Evolutionary conservation across 306 rosid genomes (phyloP), one percentile per base, ranked within the genome.

Genomic region (Vigna angularis): DNA sequence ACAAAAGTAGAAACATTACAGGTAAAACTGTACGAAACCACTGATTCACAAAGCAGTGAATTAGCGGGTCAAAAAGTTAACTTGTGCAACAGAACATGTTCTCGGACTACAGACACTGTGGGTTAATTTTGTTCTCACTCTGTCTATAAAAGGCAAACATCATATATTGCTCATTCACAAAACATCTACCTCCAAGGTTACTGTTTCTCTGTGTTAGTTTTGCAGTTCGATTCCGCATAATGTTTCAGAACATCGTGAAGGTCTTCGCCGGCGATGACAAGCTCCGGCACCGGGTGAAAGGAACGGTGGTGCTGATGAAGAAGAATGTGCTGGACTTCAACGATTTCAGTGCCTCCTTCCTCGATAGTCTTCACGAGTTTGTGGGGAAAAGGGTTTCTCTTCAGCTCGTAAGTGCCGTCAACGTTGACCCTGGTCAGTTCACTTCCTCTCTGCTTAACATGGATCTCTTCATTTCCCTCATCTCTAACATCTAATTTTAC

Each of bases 281-380:
- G 1, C 38, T 30, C 14, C 40, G 47, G 22, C 45, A 55, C 51
- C 66, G 79, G 56, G 80, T 93, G 22, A 77, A 74, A 68, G 98
- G 97, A 5, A 83, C 72, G 8, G 90, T 93, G 79, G 86, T 93
- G 55, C 15, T 93, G 84, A 88, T 89, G 92, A 91, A 86, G 79
- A 93, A 91, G 78, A 93, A 90, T 30, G 93, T 90, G 49, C 22
- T 93, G 81, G 97, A 91, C 58, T 85, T 88, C 75, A 88, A 93
- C 64, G 93, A 93, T 63, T 81, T 88, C 67, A 80, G 53, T 38
- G 93, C 96, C 0, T 76, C 91, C 6, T 1, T 89, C 10, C 84
- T 77, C 0, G 98, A 93, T 75, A 72, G 83, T 42, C 32, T 91
- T 55, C 87, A 77, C 32, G 98, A 93, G 87, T 72, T 91, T 45